A percentile compares a stretch with the other conserved stretches of the same genome.
Conservation (phyloP, 768 basidiomycete species). For the Kwoniella europaea region DNA sequence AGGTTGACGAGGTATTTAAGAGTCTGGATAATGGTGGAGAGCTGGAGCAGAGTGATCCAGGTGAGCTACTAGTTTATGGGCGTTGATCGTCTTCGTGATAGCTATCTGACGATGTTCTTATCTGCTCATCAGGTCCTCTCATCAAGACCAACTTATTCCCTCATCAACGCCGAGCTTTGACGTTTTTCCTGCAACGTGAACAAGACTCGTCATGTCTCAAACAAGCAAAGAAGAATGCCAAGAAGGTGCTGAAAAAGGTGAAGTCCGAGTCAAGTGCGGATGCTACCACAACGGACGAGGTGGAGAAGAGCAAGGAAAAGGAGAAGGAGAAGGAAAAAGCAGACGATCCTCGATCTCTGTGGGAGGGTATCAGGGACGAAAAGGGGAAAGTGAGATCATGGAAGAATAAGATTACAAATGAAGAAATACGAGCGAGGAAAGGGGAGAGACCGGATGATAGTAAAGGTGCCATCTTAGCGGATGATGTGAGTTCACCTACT, state of each 20-base stretch:
- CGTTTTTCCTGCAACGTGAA: slow-evolving; percentile 87
- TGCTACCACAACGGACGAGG: slow-evolving; percentile 27
- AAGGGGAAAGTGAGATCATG: slow-evolving; percentile 62
- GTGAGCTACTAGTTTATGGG: slow-evolving; percentile 62
- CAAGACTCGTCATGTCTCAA: slow-evolving; percentile 59
- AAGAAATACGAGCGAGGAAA: slow-evolving; percentile 63
- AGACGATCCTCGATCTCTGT: slow-evolving; percentile 48
- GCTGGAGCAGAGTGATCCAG: slow-evolving; percentile 79
- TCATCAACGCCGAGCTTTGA: slow-evolving; percentile 96
- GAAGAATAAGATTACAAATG: slow-evolving; percentile 83
- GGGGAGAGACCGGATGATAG: slow-evolving; percentile 63
- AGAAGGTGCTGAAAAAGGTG: slow-evolving; percentile 35
- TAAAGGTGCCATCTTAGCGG: slow-evolving; percentile 90
- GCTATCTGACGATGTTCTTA: neutral
- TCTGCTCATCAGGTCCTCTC: slow-evolving; percentile 53
- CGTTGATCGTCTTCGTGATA: too few relatives aligned
- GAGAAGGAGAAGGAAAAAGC: slow-evolving; percentile 34
- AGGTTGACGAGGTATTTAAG: slow-evolving; percentile 92
- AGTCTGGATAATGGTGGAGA: slow-evolving; percentile 86
- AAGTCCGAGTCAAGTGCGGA: slow-evolving; percentile 32
- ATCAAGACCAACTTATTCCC: slow-evolving; percentile 89
- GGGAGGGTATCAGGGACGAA: slow-evolving; percentile 61
- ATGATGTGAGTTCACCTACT: slow-evolving; percentile 73
- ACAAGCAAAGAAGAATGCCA: slow-evolving; percentile 45
- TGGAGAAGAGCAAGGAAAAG: slow-evolving; percentile 62